phyloP scores from a whole-genome alignment of 164 flowering plant genomes.

The Sextonia rubra region DNA sequence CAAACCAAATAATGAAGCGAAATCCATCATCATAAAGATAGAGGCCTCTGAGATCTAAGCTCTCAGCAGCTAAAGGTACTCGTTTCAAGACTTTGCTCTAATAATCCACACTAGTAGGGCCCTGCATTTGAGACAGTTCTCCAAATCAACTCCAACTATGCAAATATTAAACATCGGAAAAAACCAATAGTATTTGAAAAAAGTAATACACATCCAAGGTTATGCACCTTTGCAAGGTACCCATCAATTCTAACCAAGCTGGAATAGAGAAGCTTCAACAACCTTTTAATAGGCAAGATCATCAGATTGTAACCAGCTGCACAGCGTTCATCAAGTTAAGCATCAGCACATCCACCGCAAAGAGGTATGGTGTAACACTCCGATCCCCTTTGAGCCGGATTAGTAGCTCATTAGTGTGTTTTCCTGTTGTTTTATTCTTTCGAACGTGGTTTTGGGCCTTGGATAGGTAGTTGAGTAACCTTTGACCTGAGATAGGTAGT shows the following conservation, averaged over 20 bases:
- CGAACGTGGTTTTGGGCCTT: no score
- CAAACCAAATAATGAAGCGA: conserved; percentile 86
- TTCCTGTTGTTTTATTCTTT: no score
- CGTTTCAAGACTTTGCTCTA: conserved; percentile 29
- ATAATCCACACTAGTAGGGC: conserved; percentile 37
- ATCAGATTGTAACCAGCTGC: conserved; percentile 87
- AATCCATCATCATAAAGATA: conserved; percentile 89
- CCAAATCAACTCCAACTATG: neutral
- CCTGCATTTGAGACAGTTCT: conserved; percentile 27
- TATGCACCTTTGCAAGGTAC: conserved; percentile 57
- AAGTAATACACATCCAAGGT: neutral
- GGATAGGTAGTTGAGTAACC: no score
- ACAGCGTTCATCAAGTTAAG: conserved; percentile 88
- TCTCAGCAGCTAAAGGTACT: conserved; percentile 59
- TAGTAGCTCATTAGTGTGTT: no score
- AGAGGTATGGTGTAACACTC: no score
- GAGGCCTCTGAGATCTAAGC: conserved; percentile 81
- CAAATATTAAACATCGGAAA: neutral
- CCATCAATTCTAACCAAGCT: conserved; percentile 74
- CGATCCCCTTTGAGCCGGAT: no score
- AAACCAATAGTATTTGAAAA: neutral
- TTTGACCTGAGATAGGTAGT: no score
- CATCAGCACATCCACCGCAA: no score
- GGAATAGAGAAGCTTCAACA: conserved; percentile 85
- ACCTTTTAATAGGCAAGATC: conserved; percentile 69